Evolutionary conservation across 768 basidiomycete species (phyloP), one percentile per base, ranked within the genome.

Genomic region (Lactarius deliciosus): DNA sequence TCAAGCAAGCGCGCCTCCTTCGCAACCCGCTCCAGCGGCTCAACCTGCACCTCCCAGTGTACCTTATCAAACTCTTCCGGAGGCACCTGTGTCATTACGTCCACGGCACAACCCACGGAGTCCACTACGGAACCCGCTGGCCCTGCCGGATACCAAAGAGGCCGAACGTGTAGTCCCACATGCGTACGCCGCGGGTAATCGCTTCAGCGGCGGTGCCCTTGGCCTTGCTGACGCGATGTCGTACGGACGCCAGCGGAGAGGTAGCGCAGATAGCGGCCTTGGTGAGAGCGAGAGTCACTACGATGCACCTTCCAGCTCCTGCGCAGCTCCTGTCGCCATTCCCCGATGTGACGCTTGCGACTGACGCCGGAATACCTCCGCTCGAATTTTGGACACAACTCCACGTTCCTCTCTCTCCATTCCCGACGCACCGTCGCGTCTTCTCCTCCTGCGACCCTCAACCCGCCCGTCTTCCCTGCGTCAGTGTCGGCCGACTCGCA

Each of bases 181-280:
- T 47, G 70, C 68, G 15, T 71, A 71, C 28, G 70, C 70, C 5
- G 57, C 36, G 6, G 50, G 60, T 22, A 53, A 58, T 40, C 54
- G 60, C 9, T 38, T 45, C 57, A 62, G 62, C 20, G 60, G 68
- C 10, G 68, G 34, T 16, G 64, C 70, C 30, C 83, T 86, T 47
- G 86, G 85, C 13, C 81, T 90, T 9, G 88, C 84, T 10, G 88
- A 90, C 66, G 84, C 85, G 20, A 78, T 92, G 41, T 82, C 81
- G 2, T 82, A 83, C 70, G 75, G 72, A 77, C 82, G 64, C 77
- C 77, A 53, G 66, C 69, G 74, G 69, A 55, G 64, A 41, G 57
- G 64, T 18, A 78, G 76, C 61, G 67, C 68, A 3, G 82, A 83
- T 64, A 84, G 82, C 57, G 85, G 82, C 8, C 69, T 82, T 32